A percentile compares a stretch with the other conserved stretches of the same genome.
Conservation (phyloP, 2,329 filamentous ascomycete species). For the Colletotrichum horii region DNA sequence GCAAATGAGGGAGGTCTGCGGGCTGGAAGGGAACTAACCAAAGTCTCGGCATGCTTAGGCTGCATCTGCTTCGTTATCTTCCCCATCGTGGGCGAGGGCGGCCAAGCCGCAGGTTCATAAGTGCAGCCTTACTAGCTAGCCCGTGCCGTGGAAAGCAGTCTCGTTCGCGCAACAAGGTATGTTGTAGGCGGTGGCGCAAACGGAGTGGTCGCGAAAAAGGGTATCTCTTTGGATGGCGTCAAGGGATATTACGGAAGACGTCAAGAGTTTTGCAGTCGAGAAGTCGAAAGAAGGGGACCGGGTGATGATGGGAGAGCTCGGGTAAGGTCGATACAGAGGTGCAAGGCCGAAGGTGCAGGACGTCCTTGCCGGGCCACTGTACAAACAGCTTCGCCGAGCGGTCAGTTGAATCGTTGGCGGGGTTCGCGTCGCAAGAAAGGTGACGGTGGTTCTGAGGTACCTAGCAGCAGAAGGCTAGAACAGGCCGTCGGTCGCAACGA, state of each 20-base stretch:
- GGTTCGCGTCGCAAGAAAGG: background rate
- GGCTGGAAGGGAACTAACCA: constrained; percentile 53
- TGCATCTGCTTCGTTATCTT: constrained; percentile 73
- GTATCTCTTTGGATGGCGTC: background rate
- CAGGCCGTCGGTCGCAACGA: constrained; percentile 13
- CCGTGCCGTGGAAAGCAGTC: background rate
- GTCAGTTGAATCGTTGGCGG: background rate
- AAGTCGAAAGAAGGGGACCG: background rate
- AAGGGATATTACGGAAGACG: background rate
- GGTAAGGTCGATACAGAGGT: constrained; percentile 26
- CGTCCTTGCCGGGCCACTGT: constrained; percentile 30
- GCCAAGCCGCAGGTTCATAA: constrained; percentile 58
- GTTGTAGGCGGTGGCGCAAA: constrained; percentile 6
- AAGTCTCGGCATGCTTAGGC: constrained; percentile 69
- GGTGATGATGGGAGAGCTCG: constrained; percentile 10
- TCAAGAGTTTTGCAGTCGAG: background rate
- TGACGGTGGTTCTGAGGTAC: background rate
- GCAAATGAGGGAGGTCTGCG: background rate
- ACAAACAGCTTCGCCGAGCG: constrained; percentile 35
- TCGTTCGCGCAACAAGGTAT: constrained; percentile 10
- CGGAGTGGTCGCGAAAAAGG: background rate
- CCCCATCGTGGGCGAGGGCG: constrained; percentile 66
- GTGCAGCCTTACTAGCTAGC: constrained; percentile 25
- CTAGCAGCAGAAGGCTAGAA: background rate
- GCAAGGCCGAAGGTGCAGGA: constrained; percentile 45